Evolutionary conservation across 169 alveolate species (phyloP), one percentile per base, ranked within the genome.

Genomic region (Cryptosporidium ubiquitum): DNA sequence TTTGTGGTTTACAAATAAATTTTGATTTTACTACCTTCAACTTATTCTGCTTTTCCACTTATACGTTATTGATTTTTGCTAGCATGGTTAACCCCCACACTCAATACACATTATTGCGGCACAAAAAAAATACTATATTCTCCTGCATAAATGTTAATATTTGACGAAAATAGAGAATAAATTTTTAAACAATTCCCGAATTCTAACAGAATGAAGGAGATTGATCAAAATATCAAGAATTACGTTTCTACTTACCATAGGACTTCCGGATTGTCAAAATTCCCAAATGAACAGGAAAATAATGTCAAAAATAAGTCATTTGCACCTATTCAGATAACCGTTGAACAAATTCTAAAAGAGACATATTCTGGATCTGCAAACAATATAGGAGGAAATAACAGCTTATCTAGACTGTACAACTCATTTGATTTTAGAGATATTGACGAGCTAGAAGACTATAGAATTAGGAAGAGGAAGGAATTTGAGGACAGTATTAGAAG

Each of bases 301-400:
- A 64, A 64, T 42, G 98, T 98, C 40, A 95, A 96, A 92, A 98
- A 98, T 92, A 98, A 98, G 92, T 96, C 96, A 91, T 98, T 99
- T 10, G 99, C 99, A 68, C 98, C 97, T 57, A 96, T 97, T 55
- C 99, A 98, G 93, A 98, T 98, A 58, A 97, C 99, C 20, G 99
- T 99, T 26, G 99, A 98, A 92, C 98, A 98, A 94, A 95, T 98
- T 57, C 93, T 98, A 70, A 94, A 98, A 71, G 99, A 98, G 92
- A 69, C 73, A 3, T 79, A 61, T 26, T 58, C 75, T 7, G 75
- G 73, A 61, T 61, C 60, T 23, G 35, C 58, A 16, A 29, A 79
- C 37, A 55, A 20, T 58, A 33, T 31, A 35, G 85, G 68, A 23
- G 66, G 66, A 2, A 84, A n/a, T 92, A 92, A 89, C 14, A 52